A percentile compares a stretch with the other conserved stretches of the same genome.
These are phyloP conservation scores for Schizosaccharomyces cryophilus DNA, from an alignment of 805 yeast species.

Conservation along the genomic window DNA sequence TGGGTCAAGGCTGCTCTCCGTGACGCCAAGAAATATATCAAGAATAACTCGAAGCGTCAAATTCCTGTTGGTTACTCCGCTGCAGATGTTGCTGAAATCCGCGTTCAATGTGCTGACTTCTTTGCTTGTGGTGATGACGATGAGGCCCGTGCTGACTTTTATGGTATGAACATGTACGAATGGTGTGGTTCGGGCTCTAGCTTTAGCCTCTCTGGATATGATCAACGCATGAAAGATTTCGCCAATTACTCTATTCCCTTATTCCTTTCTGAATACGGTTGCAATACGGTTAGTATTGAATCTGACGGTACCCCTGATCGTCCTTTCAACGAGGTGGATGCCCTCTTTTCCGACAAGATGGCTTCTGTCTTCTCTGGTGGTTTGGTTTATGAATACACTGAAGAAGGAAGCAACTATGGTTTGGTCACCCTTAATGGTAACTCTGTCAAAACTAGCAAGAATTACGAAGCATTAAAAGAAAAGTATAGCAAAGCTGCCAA, in stretches of 20 bases:
- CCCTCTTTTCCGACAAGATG: slow-evolving; percentile 23
- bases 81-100: slow-evolving; percentile 52
- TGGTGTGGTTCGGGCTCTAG: slow-evolving; percentile 69
- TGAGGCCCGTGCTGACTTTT: slow-evolving; percentile 35
- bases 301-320: slow-evolving; percentile 27
- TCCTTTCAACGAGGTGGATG: slow-evolving; percentile 59
- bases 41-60: slow-evolving; percentile 34
- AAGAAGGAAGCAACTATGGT: slow-evolving; percentile 59
- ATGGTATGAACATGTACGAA: slow-evolving; percentile 80
- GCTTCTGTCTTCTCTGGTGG: slow-evolving; percentile 47
- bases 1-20: slow-evolving; percentile 91
- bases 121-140: slow-evolving; percentile 33
- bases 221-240: slow-evolving; percentile 35
- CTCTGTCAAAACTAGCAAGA: slow-evolving; percentile 27
- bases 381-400: slow-evolving; percentile 70
- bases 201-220: slow-evolving; percentile 55
- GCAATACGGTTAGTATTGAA: slow-evolving; percentile 28
- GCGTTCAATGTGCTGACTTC: slow-evolving; percentile 53
- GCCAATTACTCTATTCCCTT: slow-evolving; percentile 47
- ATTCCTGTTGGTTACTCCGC: slow-evolving; percentile 94
- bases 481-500: slow-evolving; percentile 24
- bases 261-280: slow-evolving; percentile 82
- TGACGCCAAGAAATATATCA: slow-evolving; percentile 59
- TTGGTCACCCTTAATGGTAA: slow-evolving; percentile 35
- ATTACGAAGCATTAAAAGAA: slow-evolving; percentile 32